Evolutionary conservation across 202 grass and related monocot genomes (phyloP).

Genomic region (Digitaria exilis): DNA sequence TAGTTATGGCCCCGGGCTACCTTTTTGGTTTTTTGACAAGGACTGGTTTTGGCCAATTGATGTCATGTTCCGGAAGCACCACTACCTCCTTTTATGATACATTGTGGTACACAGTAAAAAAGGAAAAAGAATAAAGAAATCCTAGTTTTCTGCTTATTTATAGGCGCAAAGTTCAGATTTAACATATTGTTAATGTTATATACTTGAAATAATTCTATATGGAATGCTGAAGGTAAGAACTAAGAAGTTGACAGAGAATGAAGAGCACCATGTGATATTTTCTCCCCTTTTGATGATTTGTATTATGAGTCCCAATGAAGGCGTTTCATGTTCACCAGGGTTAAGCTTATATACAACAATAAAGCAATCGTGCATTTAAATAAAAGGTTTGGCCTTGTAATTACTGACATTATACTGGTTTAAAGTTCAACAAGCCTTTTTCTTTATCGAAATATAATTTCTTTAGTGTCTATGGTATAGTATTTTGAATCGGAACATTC

Average conservation of each 20-base stretch:
- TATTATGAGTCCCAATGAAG: neutral
- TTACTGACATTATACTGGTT: neutral
- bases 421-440: neutral
- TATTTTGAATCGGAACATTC: neutral
- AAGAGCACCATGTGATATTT: neutral
- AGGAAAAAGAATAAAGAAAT: neutral
- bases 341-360: neutral
- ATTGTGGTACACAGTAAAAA: neutral
- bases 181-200: conserved; percentile 19
- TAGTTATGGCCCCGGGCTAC: conserved; percentile 38
- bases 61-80: conserved; percentile 20
- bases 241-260: conserved; percentile 22
- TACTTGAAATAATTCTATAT: conserved; percentile 1
- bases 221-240: conserved; percentile 18
- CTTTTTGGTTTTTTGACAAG: conserved; percentile 39
- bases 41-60: conserved; percentile 32
- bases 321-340: neutral
- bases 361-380: neutral
- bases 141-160: neutral
- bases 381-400: neutral
- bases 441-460: neutral
- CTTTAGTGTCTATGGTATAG: neutral
- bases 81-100: neutral
- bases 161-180: conserved; percentile 9
- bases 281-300: neutral